Base-by-base conservation (phyloP, 805 yeast species). In the Candida golubevii region DNA sequence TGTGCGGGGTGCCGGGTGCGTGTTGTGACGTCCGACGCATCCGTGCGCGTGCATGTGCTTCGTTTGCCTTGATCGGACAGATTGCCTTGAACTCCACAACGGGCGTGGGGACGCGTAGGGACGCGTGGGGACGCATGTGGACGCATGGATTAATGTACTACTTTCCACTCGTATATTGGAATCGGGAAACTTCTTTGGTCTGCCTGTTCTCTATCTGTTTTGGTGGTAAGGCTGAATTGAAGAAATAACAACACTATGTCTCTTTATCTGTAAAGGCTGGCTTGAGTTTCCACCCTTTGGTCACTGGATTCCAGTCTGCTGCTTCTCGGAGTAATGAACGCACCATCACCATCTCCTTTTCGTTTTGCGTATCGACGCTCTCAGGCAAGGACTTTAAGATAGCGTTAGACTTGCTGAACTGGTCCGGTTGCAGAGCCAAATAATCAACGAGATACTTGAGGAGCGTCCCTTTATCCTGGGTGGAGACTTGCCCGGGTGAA, bases 301-400 rank as follows among this genome's bases (percentile, higher is more conserved):
- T 64, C 1, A 45, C 54, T n/a, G 66, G 62, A 50, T 82, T 79
- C 89, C 95, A 89, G 1, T 56, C 62, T 2, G 93, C 85, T 15
- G 87, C 77, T 34, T 79, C 74, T 38, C 78, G 76, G 41, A 89
- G 61, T 75, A 89, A 74, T 0, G 88, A 81, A 35, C 96, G 67
- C 4, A 86, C 70, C 42, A 77, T 67, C 6, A 82, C 68, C 28
- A 85, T 77, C 18, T 81, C 83, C 38, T 75, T 72, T 33, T 77
- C 78, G 31, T 54, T 50, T 8, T 48, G 55, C 40, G 57, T 37
- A 15, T 52, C 45, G 33, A 48, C 43, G 1, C 38, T 18, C n/a
- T 43, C 41, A 9, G 51, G 53, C 13, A 66, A 59, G 0, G 82
- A 62, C 36, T 43, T 63, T 61, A 43, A 72, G 12, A 84, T 74